A percentile compares a stretch with the other conserved stretches of the same genome.
These are phyloP conservation scores for Saccharomyces hybrid DNA, from an alignment of 1,139 yeast species.

Conservation along the genomic window DNA sequence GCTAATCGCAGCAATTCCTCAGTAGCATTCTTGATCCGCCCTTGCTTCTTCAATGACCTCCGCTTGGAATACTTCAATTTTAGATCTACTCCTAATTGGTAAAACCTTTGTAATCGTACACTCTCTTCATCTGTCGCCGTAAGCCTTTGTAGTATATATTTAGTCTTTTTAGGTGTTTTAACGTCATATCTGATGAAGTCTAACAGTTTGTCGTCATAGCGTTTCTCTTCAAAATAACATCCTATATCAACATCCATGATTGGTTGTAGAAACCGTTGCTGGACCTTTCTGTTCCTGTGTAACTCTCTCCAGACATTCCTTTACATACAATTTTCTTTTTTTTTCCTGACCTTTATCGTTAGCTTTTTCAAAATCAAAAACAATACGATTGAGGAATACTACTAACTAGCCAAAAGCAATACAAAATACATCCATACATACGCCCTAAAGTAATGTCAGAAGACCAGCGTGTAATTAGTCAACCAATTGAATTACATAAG, in stretches of 20 bases:
- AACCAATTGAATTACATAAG: constrained; percentile 31
- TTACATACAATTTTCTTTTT: neutral
- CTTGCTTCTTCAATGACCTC: constrained; percentile 5
- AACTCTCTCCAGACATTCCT: neutral
- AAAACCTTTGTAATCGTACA: neutral
- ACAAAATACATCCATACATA: neutral
- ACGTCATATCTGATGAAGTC: constrained; percentile 14
- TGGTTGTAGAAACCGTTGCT: neutral
- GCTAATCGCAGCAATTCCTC: constrained; percentile 5
- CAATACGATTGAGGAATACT: neutral
- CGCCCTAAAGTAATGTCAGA: constrained; percentile 2
- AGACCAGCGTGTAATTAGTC: constrained; percentile 29
- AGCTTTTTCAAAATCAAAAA: neutral
- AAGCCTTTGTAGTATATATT: neutral
- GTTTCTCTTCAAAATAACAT: constrained; percentile 14
- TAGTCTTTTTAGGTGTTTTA: constrained; percentile 1
- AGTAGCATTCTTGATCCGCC: constrained; percentile 1
- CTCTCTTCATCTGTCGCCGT: neutral
- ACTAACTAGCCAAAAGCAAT: neutral
- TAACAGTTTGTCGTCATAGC: constrained; percentile 12
- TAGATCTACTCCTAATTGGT: neutral
- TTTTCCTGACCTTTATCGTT: neutral
- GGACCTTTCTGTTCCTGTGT: neutral
- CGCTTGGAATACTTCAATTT: neutral
- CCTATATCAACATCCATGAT: constrained; percentile 8